These are phyloP conservation scores for Malassezia slooffiae DNA, from an alignment of 1,284 basidiomycete species.

Conservation along the genomic window DNA sequence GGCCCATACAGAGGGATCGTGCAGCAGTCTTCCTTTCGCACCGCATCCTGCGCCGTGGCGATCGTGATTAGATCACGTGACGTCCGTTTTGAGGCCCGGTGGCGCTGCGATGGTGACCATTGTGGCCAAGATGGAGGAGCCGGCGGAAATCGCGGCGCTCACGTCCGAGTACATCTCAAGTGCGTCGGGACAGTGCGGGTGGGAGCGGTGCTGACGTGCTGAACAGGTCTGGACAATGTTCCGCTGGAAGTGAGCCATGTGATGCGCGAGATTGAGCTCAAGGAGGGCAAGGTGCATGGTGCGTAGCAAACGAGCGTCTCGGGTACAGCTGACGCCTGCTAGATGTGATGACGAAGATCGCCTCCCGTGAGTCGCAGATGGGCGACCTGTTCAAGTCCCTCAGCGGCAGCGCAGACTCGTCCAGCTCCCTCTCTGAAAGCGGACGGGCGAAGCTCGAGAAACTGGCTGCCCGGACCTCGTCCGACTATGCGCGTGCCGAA, in stretches of 20 bases:
- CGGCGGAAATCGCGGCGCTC: constrained; percentile 41
- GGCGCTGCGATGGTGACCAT: too few relatives aligned
- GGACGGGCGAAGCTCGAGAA: constrained; percentile 39
- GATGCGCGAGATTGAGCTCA: constrained; percentile 43
- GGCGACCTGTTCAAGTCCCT: constrained; percentile 24
- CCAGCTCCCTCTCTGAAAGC: constrained; percentile 18
- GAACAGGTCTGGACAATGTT: constrained; percentile 32
- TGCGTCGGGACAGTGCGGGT: constrained; percentile 5
- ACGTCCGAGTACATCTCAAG: constrained; percentile 37
- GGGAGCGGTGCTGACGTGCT: neutral
- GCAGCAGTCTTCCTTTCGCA: neutral
- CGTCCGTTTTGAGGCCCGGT: too few relatives aligned
- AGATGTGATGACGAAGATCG: constrained; percentile 33
- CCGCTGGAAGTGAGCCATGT: constrained; percentile 41
- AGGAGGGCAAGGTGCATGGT: constrained; percentile 41
- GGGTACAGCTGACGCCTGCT: neutral
- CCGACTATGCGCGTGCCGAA: constrained; percentile 36
- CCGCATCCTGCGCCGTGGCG: too few relatives aligned
- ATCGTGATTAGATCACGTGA: too few relatives aligned
- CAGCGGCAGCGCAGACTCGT: constrained; percentile 15
- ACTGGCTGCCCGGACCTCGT: constrained; percentile 28
- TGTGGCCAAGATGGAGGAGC: constrained; percentile 27
- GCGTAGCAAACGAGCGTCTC: neutral
- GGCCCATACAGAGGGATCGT: neutral
- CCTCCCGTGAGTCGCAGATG: constrained; percentile 31